A percentile compares a stretch with the other conserved stretches of the same genome.
Evolutionary conservation across 2,329 filamentous ascomycete genomes (phyloP).

Genomic region (Claviceps lovelessii): DNA sequence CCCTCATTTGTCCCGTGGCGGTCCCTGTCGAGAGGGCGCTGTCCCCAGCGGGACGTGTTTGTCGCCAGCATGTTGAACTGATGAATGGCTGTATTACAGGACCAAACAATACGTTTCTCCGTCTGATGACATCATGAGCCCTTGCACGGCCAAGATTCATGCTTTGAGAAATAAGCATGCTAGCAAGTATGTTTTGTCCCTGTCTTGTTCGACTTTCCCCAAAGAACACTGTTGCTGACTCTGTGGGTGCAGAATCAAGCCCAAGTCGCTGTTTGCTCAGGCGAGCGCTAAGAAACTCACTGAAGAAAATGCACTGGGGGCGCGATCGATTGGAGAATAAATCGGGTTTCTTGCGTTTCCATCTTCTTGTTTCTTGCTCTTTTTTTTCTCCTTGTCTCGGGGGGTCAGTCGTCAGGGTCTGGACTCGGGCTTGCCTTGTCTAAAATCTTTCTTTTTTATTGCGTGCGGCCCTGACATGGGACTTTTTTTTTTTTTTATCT

Average conservation of each 20-base stretch:
- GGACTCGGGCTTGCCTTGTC: background rate
- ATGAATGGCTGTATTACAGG: background rate
- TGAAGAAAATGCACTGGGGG: conserved; percentile 28
- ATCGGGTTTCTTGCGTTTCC: background rate
- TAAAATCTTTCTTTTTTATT: background rate
- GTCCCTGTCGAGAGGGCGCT: background rate
- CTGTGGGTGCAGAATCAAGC: conserved; percentile 38
- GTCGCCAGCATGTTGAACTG: no score
- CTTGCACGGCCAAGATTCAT: conserved; percentile 69
- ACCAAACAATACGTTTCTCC: conserved; percentile 52
- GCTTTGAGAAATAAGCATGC: conserved; percentile 69
- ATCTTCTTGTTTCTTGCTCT: conserved; percentile 3
- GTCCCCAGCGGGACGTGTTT: no score
- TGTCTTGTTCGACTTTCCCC: background rate
- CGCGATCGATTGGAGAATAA: conserved; percentile 20
- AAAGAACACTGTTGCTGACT: background rate
- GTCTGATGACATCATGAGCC: conserved; percentile 80
- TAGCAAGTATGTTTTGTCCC: conserved; percentile 46
- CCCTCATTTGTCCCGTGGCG: no score
- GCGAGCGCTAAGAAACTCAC: conserved; percentile 48
- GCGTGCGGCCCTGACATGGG: background rate
- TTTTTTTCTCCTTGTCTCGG: background rate
- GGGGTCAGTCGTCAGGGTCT: background rate
- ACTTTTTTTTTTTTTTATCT: background rate
- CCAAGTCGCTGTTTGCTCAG: conserved; percentile 54